A percentile compares a stretch with the other conserved stretches of the same genome.
These are phyloP conservation scores for Sclerotinia spermophila DNA, from an alignment of 2,329 filamentous ascomycete species.

Conservation along the genomic window DNA sequence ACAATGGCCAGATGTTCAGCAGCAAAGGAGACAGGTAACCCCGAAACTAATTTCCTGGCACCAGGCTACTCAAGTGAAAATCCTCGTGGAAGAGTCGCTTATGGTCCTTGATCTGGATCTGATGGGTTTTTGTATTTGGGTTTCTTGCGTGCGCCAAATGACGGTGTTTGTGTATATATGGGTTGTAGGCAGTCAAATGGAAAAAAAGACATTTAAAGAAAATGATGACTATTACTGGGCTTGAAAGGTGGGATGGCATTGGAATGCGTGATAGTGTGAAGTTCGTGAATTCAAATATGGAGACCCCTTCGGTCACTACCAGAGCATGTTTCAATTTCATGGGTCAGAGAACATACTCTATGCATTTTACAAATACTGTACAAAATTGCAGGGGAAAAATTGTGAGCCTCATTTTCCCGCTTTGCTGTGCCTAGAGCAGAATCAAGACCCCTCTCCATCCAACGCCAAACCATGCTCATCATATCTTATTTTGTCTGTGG, in stretches of 20 bases:
- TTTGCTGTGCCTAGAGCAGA: slow-evolving; percentile 1
- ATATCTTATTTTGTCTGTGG: not conserved
- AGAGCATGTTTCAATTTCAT: not conserved
- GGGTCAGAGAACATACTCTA: slow-evolving; percentile 18
- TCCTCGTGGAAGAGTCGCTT: slow-evolving; percentile 36
- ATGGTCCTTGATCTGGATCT: slow-evolving; percentile 34
- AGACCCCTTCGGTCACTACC: not conserved
- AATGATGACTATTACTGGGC: not conserved
- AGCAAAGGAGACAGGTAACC: slow-evolving; percentile 78
- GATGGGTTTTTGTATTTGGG: slow-evolving; percentile 25
- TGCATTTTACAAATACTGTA: slow-evolving; percentile 24
- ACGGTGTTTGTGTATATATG: slow-evolving; percentile 39
- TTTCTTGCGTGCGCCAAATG: slow-evolving; percentile 26
- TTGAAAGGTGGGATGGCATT: not conserved
- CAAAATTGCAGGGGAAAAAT: slow-evolving; percentile 8
- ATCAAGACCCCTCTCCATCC: slow-evolving; percentile 28
- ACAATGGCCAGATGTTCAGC: slow-evolving; percentile 98
- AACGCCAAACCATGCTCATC: slow-evolving; percentile 34
- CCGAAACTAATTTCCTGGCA: slow-evolving; percentile 76
- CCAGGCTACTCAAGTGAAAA: slow-evolving; percentile 49
- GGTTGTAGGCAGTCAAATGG: slow-evolving; percentile 32
- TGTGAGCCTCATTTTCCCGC: slow-evolving; percentile 14
- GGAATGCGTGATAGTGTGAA: not conserved
- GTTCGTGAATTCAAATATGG: not conserved
- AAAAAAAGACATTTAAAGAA: slow-evolving; percentile 24